Conservation (phyloP, 306 rosid genomes). For the Benincasa hispida region DNA sequence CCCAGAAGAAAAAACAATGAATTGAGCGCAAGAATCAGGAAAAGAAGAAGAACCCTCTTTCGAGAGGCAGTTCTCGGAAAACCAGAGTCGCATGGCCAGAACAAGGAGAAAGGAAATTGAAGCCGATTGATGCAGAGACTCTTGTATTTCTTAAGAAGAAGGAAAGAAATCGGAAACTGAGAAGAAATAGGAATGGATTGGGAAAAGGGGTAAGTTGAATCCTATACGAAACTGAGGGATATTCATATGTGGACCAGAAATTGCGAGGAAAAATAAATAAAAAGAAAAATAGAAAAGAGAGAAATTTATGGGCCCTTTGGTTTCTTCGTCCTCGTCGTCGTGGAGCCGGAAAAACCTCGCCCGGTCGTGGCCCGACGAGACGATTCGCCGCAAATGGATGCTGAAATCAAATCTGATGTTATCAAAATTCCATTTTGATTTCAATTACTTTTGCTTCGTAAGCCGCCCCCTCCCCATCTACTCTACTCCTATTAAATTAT, state of each 20-base stretch:
- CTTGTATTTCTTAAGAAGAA: neutral
- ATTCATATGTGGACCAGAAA: neutral
- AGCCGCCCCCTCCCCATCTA: neutral
- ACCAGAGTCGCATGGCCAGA: constrained; percentile 81
- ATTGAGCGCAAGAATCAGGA: constrained; percentile 9
- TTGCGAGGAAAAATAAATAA: neutral
- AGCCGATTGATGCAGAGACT: neutral
- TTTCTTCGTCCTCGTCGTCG: neutral
- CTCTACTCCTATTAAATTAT: neutral
- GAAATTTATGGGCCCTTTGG: neutral
- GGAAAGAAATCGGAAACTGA: neutral
- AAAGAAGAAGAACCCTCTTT: constrained; percentile 44
- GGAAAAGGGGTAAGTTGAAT: constrained; percentile 2
- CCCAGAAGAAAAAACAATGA: constrained; percentile 7
- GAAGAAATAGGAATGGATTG: neutral
- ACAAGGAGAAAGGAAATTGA: constrained; percentile 3
- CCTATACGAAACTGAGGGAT: neutral
- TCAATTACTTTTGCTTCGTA: neutral
- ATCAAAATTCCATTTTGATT: neutral
- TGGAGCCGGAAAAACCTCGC: neutral
- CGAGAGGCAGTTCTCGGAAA: constrained; percentile 39
- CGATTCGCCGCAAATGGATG: constrained; percentile 11
- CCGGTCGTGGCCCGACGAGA: constrained; percentile 1
- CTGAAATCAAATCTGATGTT: neutral
- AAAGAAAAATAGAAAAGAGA: neutral